Percentiles rank a stretch among this genome's conserved stretches.
Evolutionary conservation across 306 rosid genomes (phyloP).

Genomic region (Sindora glabra): DNA sequence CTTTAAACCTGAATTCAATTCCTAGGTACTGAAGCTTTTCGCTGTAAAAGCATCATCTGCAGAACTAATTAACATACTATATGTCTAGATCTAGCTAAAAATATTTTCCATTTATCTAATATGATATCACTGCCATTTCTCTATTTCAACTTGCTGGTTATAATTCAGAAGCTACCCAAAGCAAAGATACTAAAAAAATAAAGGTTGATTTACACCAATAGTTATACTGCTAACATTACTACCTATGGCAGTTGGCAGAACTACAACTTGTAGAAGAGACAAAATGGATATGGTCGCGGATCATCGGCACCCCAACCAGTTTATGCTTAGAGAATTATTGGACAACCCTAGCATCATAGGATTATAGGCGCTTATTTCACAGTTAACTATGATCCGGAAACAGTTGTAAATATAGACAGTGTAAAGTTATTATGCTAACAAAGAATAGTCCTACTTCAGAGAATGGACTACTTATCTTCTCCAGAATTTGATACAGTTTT

Average conservation of each 20-base stretch:
- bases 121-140: too few relatives aligned
- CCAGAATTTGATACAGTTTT: too few relatives aligned
- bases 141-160: not conserved
- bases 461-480: not conserved
- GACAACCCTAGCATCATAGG: constrained; percentile 55
- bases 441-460: not conserved
- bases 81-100: not conserved
- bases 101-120: not conserved
- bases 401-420: not conserved
- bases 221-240: constrained; percentile 9
- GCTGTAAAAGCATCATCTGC: too few relatives aligned
- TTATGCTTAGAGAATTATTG: constrained; percentile 55
- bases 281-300: constrained; percentile 74
- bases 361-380: not conserved
- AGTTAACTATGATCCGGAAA: not conserved
- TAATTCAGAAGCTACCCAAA: not conserved
- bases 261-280: constrained; percentile 39
- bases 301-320: constrained; percentile 80
- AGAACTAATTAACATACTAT: not conserved
- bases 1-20: not conserved
- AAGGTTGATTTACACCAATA: not conserved
- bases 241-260: constrained; percentile 67
- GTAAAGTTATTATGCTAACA: not conserved
- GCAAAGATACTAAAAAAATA: not conserved
- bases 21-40: not conserved